These are phyloP conservation scores for Cydonia oblonga DNA, from an alignment of 331 rosid species.

Conservation along the genomic window DNA sequence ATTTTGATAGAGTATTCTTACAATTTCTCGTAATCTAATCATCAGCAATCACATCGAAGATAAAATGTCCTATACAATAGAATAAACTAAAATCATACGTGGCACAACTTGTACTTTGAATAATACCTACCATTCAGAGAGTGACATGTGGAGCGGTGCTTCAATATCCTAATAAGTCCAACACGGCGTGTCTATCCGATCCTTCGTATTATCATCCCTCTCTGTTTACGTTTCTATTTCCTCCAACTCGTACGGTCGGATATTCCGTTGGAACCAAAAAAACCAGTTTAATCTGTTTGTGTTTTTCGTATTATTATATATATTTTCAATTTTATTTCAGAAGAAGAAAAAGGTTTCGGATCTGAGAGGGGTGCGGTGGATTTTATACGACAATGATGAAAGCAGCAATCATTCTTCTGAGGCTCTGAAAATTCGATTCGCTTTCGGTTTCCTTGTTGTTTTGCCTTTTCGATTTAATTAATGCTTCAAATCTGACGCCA, in stretches of 20 bases:
- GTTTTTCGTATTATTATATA: not conserved
- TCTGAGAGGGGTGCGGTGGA: slow-evolving; percentile 46
- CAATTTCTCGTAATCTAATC: too few species aligned
- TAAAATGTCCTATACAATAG: too few species aligned
- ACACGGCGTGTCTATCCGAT: too few species aligned
- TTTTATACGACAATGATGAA: slow-evolving; percentile 16
- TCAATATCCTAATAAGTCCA: too few species aligned
- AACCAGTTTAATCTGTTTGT: slow-evolving; percentile 7
- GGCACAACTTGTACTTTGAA: not conserved
- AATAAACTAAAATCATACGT: not conserved
- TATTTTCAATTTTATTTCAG: not conserved
- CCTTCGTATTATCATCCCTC: too few species aligned
- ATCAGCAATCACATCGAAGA: rapidly evolving
- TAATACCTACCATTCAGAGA: not conserved
- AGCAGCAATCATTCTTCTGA: slow-evolving; percentile 16
- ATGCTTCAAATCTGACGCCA: slow-evolving; percentile 38
- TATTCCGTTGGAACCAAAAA: slow-evolving; percentile 27
- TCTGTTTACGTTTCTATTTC: slow-evolving; percentile 2
- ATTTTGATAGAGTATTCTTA: too few species aligned
- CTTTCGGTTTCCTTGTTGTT: slow-evolving; percentile 12
- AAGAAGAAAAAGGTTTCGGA: slow-evolving; percentile 27
- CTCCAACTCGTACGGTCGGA: slow-evolving; percentile 31
- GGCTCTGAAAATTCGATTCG: slow-evolving; percentile 28
- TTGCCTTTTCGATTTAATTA: slow-evolving; percentile 8
- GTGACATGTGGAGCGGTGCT: not conserved